Base-by-base conservation (phyloP, 2,329 filamentous ascomycete genomes). In the Trichoderma sp. region DNA sequence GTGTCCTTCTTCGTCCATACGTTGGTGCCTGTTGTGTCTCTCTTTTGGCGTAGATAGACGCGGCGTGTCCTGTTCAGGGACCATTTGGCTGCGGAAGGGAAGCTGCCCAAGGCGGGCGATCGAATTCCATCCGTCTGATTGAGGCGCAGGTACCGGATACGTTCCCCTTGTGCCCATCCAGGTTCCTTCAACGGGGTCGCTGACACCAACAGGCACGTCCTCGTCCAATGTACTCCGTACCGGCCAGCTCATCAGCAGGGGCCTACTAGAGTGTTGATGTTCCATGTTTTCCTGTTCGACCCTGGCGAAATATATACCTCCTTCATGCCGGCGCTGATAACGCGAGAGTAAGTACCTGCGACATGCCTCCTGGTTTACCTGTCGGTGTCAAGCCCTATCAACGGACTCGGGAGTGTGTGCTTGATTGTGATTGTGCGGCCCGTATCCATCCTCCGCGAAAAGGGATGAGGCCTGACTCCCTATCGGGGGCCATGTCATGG, bases 211-310 rank as follows among this genome's bases (percentile, higher is more conserved):
- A 24, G 48, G 34, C 48, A 51, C 47, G 9, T 39, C n/a, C 45
- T 39, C 34, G 10, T 39, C 34, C 34, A 39, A 39, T 39, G 19
- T 10, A 24, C 26, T 61, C 30, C 57, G 30, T 51, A 60, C 57
- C 48, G 44, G 61, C 61, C 61, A 64, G 30, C 61, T 64, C 61
- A 64, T 41, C 61, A 57, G 52, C 51, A 56, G 43, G 52, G 52
- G 41, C 30, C 10, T 12, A 34, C 30, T 26, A 19, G 39, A n/a
- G 7, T 34, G 30, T 34, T 45, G 63, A 24, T 24, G 21, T 24
- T 24, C 21, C 21, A 24, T 24, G 21, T 24, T 54, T 64, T 60
- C 60, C 60, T 43, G 50, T 63, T 56, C 63, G 34, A 34, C 41
- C 59, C 52, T 43, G 17, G 44, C 5, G 34, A 39, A 14, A 41